These are phyloP conservation scores for Aureobasidium sp. DNA, from an alignment of 2,329 filamentous ascomycete genomes.

Conservation along the genomic window DNA sequence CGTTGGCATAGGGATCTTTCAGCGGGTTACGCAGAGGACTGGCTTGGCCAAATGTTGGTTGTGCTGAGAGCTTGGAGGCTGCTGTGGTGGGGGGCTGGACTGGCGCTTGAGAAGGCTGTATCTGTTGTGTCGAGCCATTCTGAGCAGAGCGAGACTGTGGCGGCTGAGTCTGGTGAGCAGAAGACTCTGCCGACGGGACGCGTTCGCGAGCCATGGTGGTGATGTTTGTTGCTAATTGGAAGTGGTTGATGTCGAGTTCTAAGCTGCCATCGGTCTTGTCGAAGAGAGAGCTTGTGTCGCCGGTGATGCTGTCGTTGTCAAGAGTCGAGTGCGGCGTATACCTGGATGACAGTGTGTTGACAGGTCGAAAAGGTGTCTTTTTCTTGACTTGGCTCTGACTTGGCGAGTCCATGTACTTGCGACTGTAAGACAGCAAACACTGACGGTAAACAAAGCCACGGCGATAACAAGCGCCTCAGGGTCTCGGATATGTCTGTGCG, in stretches of 20 bases:
- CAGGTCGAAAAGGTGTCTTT: background rate
- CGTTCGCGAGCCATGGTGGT: conserved; percentile 45
- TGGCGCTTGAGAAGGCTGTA: conserved; percentile 18
- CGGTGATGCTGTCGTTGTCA: background rate
- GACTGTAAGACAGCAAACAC: background rate
- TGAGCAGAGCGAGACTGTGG: background rate
- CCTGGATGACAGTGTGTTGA: background rate
- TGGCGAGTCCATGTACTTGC: background rate
- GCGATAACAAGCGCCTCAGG: background rate
- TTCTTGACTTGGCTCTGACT: background rate
- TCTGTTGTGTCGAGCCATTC: background rate
- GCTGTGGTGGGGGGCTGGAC: background rate
- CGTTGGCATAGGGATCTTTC: conserved; percentile 30
- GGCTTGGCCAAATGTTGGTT: conserved; percentile 50
- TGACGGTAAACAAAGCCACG: conserved; percentile 4
- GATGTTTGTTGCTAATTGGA: background rate
- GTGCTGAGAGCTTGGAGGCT: conserved; percentile 5
- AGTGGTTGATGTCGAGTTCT: conserved; percentile 1
- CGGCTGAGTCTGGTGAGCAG: conserved; percentile 18
- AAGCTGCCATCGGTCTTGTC: conserved; percentile 12
- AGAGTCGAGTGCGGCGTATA: background rate
- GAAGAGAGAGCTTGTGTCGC: conserved; percentile 14
- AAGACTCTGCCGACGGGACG: conserved; percentile 29
- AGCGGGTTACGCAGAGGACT: conserved; percentile 47
- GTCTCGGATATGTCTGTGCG: background rate